Base-by-base conservation (phyloP, 495 filamentous ascomycete genomes). In the Daldinia concentrica region DNA sequence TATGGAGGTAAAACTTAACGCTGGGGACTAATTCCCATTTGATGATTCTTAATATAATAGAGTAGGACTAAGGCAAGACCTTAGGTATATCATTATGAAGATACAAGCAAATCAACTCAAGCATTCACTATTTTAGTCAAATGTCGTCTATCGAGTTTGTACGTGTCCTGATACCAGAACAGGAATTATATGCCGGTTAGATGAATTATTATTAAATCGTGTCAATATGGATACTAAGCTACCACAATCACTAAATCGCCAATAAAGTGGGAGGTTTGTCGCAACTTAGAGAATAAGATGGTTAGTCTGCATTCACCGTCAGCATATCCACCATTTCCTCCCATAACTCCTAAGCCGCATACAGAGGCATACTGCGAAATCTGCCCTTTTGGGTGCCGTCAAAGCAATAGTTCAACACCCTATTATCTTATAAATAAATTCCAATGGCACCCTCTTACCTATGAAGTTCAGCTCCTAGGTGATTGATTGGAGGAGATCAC, bases 351-450 rank as follows among this genome's bases (percentile, higher is more conserved):
- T 41, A 17, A 41, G 39, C 45, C 45, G 19, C 19, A 58, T 58
- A 17, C 29, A 62, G 58, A 41, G 11, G 1, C 30, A 68, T 68
- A n/a, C 36, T 34, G 66, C 66, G 66, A 68, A 9, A 24, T 17
- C 17, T 51, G 19, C 51, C 24, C 12, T 8, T 62, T 51, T 32
- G 2, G 29, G 12, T 17, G 41, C 22, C 15, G 2, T 2, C 7
- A 55, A 32, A 30, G 6, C 26, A 24, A 62, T 48, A 51, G 29
- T 24, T 5, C 7, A 32, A 30, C 17, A 58, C 22, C 55, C 63
- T 14, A 11, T 15, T 26, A 51, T 12, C 34, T 11, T 6, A 62
- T 32, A 22, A 45, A 56, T 24, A 41, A 60, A n/a, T 24, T 5
- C 5, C 37, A 29, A 32, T 26, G 26, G n/a, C 32, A 52, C 58